Conservation (phyloP, 345 rosid species). For the Bruguiera sexangula region DNA sequence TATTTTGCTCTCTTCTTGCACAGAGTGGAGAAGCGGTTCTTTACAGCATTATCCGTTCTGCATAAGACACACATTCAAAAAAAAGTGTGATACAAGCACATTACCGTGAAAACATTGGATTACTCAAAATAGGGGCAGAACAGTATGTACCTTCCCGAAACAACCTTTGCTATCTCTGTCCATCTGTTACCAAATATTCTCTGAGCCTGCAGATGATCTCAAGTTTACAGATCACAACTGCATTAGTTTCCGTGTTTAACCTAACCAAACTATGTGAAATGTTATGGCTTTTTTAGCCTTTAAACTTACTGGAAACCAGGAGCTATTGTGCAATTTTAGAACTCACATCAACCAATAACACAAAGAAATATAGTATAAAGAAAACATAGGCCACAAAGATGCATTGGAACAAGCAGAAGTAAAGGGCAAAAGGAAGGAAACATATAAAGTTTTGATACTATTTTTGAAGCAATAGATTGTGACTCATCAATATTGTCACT, state of each 20-base stretch:
- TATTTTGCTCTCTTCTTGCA: constrained; percentile 97
- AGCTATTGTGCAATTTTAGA: neutral
- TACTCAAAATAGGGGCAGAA: neutral
- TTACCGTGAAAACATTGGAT: neutral
- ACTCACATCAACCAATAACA: constrained; percentile 8
- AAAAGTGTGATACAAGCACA: neutral
- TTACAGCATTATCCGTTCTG: constrained; percentile 99
- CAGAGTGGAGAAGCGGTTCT: constrained; percentile 90
- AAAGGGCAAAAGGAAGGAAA: neutral
- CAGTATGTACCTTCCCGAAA: constrained; percentile 81
- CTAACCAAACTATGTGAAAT: constrained; percentile 7
- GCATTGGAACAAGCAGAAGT: neutral
- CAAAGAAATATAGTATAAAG: neutral
- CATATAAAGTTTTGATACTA: neutral
- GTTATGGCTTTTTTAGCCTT: constrained; percentile 6
- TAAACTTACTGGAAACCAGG: no score
- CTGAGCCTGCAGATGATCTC: constrained; percentile 68
- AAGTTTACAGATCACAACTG: constrained; percentile 19
- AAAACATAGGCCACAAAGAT: neutral
- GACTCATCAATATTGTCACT: neutral
- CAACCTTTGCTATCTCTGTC: constrained; percentile 99
- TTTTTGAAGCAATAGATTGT: neutral
- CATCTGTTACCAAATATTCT: constrained; percentile 91
- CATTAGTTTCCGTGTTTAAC: constrained; percentile 4
- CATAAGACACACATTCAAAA: constrained; percentile 19